Base-by-base conservation (phyloP, 352 stramenopile species). In the Pythium rishiriense region DNA sequence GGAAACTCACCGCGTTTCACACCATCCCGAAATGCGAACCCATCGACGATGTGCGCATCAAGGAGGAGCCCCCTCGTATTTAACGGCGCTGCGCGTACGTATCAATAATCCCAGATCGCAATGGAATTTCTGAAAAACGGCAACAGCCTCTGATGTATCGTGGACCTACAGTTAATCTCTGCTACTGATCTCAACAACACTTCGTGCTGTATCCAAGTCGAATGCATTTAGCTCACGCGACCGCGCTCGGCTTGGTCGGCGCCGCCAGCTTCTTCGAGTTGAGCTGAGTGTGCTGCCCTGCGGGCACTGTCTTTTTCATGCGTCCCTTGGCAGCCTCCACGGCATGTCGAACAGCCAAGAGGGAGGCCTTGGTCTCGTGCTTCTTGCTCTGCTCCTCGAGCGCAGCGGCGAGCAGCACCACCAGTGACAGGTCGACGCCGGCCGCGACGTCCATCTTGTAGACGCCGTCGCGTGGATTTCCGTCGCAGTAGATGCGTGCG, bases 1-100 rank as follows among this genome's bases (percentile, higher is more conserved):
- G 81, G 37, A 85, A 85, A 67, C 73, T 80, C 61, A 69, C 72
- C 1, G 77, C 87, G 59, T 67, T 87, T 14, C 57, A 58, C 9
- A 49, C 22, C 7, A 9, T 22, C 19, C 25, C 8, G 5, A 24
- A 37, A 2, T 24, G 3, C 12, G 39, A 66, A 51, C 25, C 37
- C 6, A 33, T 45, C 1, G 58, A 59, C 17, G 22, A 39, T 0
- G 59, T 66, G 8, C 21, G 8, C 3, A 55, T 60, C 39, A 59
- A 66, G 59, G n/a, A 66, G 42, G 58, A 58, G n/a, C 55, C 45
- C 9, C 12, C 5, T 14, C 41, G 50, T 60, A 60, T 66, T 66
- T 60, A 60, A 31, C 17, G 37, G 47, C 41, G 37, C 37, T 17
- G 10, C 33, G 33, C 33, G 29, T 39, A 22, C 37, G 19, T 58